A percentile compares a stretch with the other conserved stretches of the same genome.
Evolutionary conservation across 2,329 filamentous ascomycete species (phyloP).

Genomic region (Ceratocystis papillata): DNA sequence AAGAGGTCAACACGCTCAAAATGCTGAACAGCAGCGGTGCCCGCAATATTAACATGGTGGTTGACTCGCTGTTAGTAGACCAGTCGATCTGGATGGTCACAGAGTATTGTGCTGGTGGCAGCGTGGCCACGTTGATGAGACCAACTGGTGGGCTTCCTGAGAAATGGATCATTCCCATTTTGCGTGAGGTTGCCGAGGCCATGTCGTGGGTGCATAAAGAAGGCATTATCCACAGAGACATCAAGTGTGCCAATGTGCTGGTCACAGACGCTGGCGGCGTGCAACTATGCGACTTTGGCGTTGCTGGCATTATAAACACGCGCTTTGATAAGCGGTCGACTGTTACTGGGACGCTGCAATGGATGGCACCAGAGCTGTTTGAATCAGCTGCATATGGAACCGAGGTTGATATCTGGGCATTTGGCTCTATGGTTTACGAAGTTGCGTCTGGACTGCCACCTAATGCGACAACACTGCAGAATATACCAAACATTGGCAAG

Average conservation of each 20-base stretch:
- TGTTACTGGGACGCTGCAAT: constrained; percentile 56
- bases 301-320: constrained; percentile 53
- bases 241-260: constrained; percentile 52
- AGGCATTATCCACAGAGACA: constrained; percentile 43
- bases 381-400: constrained; percentile 43
- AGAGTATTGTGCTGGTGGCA: constrained; percentile 58
- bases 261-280: constrained; percentile 53
- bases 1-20: constrained; percentile 45
- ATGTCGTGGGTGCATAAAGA: constrained; percentile 42
- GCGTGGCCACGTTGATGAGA: constrained; percentile 48
- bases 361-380: constrained; percentile 57
- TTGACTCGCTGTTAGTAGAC: constrained; percentile 53
- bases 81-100: constrained; percentile 58
- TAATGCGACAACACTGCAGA: constrained; percentile 38
- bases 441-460: constrained; percentile 55
- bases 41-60: constrained; percentile 54
- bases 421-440: constrained; percentile 56
- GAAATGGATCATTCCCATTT: constrained; percentile 43
- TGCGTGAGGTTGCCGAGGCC: constrained; percentile 40
- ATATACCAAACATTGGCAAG: constrained; percentile 35
- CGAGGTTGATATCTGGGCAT: constrained; percentile 57
- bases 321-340: constrained; percentile 53
- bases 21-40: constrained; percentile 51
- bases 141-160: constrained; percentile 41
- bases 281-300: constrained; percentile 58